These are phyloP conservation scores for Aschersonia sp. DNA, from an alignment of 2,329 filamentous ascomycete species.

Conservation along the genomic window DNA sequence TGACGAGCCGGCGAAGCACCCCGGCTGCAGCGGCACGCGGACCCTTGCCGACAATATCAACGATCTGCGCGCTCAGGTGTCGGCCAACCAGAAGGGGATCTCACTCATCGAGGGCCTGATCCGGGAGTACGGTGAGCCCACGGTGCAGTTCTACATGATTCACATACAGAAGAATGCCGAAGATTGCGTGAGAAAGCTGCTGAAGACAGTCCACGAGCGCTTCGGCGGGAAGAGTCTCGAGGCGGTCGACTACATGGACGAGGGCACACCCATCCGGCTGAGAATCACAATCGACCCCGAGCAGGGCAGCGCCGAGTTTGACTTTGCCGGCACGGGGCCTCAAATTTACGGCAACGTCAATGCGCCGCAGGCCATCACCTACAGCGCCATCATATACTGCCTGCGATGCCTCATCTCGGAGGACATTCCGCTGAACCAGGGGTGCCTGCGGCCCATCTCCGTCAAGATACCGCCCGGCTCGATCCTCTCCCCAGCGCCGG, in stretches of 20 bases:
- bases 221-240: slow-evolving; percentile 58
- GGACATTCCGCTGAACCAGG: slow-evolving; percentile 75
- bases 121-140: slow-evolving; percentile 61
- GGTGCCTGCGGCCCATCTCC: slow-evolving; percentile 60
- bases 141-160: slow-evolving; percentile 74
- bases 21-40: slow-evolving; percentile 64
- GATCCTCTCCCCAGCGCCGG: slow-evolving; percentile 61
- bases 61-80: slow-evolving; percentile 70
- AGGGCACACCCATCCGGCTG: slow-evolving; percentile 62
- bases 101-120: slow-evolving; percentile 65
- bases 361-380: slow-evolving; percentile 68
- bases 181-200: slow-evolving; percentile 53
- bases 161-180: slow-evolving; percentile 72
- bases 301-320: slow-evolving; percentile 65
- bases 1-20: slow-evolving; percentile 57
- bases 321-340: slow-evolving; percentile 65
- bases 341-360: slow-evolving; percentile 74
- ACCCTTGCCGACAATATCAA: slow-evolving; percentile 72
- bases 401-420: slow-evolving; percentile 64
- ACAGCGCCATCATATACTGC: slow-evolving; percentile 80
- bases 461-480: slow-evolving; percentile 60
- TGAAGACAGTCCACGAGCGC: slow-evolving; percentile 55
- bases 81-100: slow-evolving; percentile 75
- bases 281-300: slow-evolving; percentile 60
- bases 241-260: slow-evolving; percentile 71